Base-by-base conservation (phyloP, 352 stramenopile genomes). In the Blastocystis hominis region DNA sequence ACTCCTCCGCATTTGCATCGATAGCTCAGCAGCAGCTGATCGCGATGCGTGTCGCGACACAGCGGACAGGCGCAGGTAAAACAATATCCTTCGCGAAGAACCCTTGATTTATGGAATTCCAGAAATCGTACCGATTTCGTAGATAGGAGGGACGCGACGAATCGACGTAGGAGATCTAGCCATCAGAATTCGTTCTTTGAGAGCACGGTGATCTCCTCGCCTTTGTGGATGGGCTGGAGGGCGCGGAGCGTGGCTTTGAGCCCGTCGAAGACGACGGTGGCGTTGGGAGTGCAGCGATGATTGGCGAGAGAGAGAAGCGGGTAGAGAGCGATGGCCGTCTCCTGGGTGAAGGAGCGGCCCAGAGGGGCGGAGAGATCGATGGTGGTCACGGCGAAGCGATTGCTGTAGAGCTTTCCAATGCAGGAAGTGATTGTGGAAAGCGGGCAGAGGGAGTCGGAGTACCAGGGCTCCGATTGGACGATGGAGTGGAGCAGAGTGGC, bases 101-200 rank as follows among this genome's bases (percentile, higher is more conserved):
- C 68, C 38, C 62, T 72, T 13, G 30, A 20, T 3, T 3, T 72
- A 40, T 24, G 20, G n/a, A 1, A 46, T 15, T 0, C 24, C 20
- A 5, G 20, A 38, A 50, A 42, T 47, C 7, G 62, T 6, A 72
- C 38, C n/a, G 10, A 44, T 84, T 84, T 0, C 72, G 72, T 44
- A 84, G 24, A 68, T 68, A 84, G 44, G n/a, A 68, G 1, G 72
- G 72, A 10, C 68, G 66, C 3, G 72, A 15, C 2, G 62, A 40
- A n/a, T 84, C 72, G 24, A 84, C 50, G 44, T 84, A 84, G 55
- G 47, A 68, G 44, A 84, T 84, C 72, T 84, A 44, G n/a, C 9
- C 2, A 34, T 34, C 54, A 84, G 20, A 7, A 36, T 13, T 24
- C 17, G 34, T 24, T 55, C n/a, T 0, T 54, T 17, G 50, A 17